Conservation (phyloP, 352 stramenopile genomes). For the Globisporangium uncinulatum region DNA sequence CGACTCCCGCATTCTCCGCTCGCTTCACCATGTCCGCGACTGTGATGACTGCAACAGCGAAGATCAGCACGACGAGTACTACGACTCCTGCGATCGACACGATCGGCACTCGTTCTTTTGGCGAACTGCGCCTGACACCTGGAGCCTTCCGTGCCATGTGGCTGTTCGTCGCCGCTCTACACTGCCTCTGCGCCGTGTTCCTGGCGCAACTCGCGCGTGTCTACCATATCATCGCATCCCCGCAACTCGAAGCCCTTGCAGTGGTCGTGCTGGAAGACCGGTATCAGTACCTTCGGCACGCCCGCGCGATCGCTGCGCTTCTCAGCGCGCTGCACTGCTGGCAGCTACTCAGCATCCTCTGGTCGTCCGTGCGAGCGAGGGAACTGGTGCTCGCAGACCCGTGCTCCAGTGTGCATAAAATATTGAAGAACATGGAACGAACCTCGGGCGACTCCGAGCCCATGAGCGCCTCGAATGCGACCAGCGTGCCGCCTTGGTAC, state of each 20-base stretch:
- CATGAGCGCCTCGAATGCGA: background rate
- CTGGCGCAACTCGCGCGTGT: background rate
- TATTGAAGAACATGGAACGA: background rate
- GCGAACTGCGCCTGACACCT: background rate
- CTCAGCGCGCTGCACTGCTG: slow-evolving; percentile 2
- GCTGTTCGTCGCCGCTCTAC: slow-evolving; percentile 1
- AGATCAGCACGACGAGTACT: background rate
- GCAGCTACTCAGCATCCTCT: slow-evolving; percentile 4
- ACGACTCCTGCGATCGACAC: background rate
- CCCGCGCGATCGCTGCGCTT: background rate
- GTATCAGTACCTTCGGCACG: background rate
- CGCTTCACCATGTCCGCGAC: too few relatives aligned
- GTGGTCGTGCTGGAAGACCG: background rate
- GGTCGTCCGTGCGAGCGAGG: background rate
- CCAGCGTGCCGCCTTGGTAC: background rate
- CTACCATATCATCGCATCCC: background rate
- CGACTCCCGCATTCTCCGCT: too few relatives aligned
- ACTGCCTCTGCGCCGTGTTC: slow-evolving; percentile 7
- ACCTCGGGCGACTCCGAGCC: background rate
- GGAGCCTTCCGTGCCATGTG: background rate
- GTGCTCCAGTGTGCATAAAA: background rate
- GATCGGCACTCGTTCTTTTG: background rate
- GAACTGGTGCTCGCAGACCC: slow-evolving; percentile 1
- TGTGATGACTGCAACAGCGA: too few relatives aligned
- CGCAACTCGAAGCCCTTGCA: slow-evolving; percentile 3